Base-by-base conservation (phyloP, 2,329 filamentous ascomycete species). In the Microcyclosporella mali region DNA sequence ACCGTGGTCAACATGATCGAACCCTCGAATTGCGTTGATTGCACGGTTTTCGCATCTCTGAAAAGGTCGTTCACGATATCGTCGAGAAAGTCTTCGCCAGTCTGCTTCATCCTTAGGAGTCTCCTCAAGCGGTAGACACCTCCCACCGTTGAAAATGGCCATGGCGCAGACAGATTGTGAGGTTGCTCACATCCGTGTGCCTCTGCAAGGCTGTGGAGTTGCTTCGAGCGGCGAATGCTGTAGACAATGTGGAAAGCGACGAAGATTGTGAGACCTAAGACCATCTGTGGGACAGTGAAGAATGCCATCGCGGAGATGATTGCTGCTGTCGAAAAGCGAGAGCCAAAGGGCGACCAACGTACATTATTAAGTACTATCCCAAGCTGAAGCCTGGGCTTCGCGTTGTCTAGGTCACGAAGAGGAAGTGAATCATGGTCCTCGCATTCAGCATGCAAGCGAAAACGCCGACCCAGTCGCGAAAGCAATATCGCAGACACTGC, bases 31-130 rank as follows among this genome's bases (percentile, higher is more conserved):
- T 34, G 37, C 8, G 39, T 47, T 18, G 28, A 16, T 18, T 36
- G 12, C 6, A 36, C 30, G 2, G 46, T 51, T 8, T 31, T 25
- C 8, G 38, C 38, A 19, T 46, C 17, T 17, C 37, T 33, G 37
- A 45, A 49, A 2, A 33, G 30, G 10, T 40, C 36, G 4, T 27
- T 29, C 17, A 49, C 19, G 21, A 47, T 27, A 25, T 50, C 43
- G 39, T 50, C 47, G 3, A 47, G 18, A n/a, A 49, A 19, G 29
- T 49, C 49, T 28, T 33, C 43, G 17, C 46, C 43, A 4, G 33
- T 40, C 16, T 37, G 12, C 12, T 33, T 35, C 37, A 40, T 40
- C 21, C 9, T 25, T 4, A 25, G 9, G 9, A 25, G 6, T 25
- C 21, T 25, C 21, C 21, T 4, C 9, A 25, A 9, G 6, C 21